These are phyloP conservation scores for Hymenochaete sp. DNA, from an alignment of 1,284 basidiomycete genomes.

Conservation along the genomic window DNA sequence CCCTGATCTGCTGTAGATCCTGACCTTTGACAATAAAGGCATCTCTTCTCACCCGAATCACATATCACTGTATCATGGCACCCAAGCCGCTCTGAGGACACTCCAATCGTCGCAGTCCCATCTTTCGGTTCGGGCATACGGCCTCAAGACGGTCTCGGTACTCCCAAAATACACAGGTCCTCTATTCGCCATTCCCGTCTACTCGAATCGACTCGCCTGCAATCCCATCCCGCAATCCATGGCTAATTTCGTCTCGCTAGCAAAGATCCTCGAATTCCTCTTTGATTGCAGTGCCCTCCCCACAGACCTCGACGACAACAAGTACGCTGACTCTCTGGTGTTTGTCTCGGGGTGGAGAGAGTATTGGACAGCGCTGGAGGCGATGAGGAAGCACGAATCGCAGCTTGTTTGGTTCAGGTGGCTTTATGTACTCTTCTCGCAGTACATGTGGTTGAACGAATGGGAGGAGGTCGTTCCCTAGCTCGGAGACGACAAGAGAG, in stretches of 20 bases:
- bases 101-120: constrained; percentile 29
- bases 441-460: constrained; percentile 91
- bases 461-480: constrained; percentile 58
- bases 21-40: constrained; percentile 84
- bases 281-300: neutral
- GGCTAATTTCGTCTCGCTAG: neutral
- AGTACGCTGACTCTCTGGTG: constrained; percentile 6
- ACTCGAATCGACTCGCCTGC: neutral
- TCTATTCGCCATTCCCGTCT: constrained; percentile 27
- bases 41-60: constrained; percentile 91
- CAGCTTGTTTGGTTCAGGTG: constrained; percentile 90
- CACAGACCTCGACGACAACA: constrained; percentile 25
- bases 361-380: constrained; percentile 52
- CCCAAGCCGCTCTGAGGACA: too few relatives aligned
- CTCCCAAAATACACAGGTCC: constrained; percentile 55
- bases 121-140: constrained; percentile 36
- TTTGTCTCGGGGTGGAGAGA: constrained; percentile 48
- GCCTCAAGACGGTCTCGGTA: constrained; percentile 51
- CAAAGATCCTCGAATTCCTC: neutral
- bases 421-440: constrained; percentile 75
- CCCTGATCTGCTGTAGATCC: constrained; percentile 45
- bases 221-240: neutral
- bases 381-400: constrained; percentile 67
- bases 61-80: constrained; percentile 59
- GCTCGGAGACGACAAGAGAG: too few relatives aligned